These are phyloP conservation scores for Leccinum rimulosum DNA, from an alignment of 768 basidiomycete genomes.

Conservation along the genomic window DNA sequence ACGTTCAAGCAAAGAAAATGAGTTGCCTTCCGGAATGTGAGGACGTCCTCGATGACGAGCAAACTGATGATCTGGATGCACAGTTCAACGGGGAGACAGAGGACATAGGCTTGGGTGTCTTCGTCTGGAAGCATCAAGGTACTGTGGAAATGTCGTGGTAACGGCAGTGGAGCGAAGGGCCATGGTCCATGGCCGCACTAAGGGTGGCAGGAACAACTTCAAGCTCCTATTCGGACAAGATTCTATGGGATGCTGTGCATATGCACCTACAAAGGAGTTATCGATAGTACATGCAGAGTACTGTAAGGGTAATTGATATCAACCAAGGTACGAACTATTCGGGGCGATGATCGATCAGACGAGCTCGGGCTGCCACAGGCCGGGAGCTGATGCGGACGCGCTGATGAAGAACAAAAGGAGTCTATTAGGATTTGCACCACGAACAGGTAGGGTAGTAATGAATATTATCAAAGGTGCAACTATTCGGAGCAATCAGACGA, in stretches of 20 bases:
- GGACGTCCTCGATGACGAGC: conserved; percentile 15
- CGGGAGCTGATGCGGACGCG: no score
- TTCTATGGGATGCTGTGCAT: no score
- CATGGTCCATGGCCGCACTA: background rate
- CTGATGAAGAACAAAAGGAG: background rate
- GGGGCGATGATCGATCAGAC: no score
- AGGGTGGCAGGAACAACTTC: no score
- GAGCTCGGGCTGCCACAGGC: no score
- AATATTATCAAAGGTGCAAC: background rate
- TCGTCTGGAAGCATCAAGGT: background rate
- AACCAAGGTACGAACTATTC: no score
- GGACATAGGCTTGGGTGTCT: background rate
- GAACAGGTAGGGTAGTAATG: background rate
- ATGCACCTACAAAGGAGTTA: no score
- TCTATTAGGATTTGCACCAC: background rate
- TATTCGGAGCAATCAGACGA: background rate
- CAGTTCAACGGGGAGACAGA: conserved; percentile 20
- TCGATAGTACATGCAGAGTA: no score
- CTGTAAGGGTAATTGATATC: no score
- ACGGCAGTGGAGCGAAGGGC: background rate
- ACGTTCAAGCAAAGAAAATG: background rate
- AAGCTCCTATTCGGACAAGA: no score
- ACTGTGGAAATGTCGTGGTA: background rate
- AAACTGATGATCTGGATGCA: conserved; percentile 11
- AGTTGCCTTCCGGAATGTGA: conserved; percentile 18